Conservation (phyloP, 352 stramenopile genomes). For the Pythium grandisporangium region DNA sequence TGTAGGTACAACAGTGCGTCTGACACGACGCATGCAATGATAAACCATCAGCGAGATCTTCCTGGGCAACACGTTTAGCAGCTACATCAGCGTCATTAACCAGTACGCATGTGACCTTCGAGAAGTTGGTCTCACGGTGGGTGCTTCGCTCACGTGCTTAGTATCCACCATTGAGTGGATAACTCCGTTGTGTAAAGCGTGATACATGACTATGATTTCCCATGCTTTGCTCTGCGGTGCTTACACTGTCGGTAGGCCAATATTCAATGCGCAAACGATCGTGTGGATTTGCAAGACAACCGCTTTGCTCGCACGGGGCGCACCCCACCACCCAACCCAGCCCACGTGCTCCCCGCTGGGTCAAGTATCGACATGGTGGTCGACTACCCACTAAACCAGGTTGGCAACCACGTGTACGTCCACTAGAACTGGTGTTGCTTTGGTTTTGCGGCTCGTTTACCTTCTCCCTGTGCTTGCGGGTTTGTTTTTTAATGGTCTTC, state of each 20-base stretch:
- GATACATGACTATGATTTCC: too few relatives aligned
- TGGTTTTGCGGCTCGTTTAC: too few relatives aligned
- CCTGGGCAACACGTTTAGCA: slow-evolving; percentile 88
- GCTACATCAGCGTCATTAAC: slow-evolving; percentile 91
- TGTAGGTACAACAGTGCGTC: too few relatives aligned
- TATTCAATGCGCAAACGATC: slow-evolving; percentile 81
- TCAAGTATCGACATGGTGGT: slow-evolving; percentile 89
- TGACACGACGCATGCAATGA: too few relatives aligned
- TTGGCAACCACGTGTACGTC: slow-evolving; percentile 73
- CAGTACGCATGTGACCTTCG: slow-evolving; percentile 72
- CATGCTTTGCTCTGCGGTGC: neutral
- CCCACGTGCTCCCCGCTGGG: slow-evolving; percentile 48
- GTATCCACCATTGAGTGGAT: too few relatives aligned
- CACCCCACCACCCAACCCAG: slow-evolving; percentile 65
- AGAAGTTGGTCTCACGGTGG: slow-evolving; percentile 60
- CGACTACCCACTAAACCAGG: slow-evolving; percentile 84
- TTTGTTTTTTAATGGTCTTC: too few relatives aligned
- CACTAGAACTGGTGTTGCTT: too few relatives aligned
- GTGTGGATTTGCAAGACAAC: slow-evolving; percentile 73
- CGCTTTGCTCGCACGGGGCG: slow-evolving; percentile 58
- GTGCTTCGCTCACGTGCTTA: neutral
- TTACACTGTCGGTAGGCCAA: slow-evolving; percentile 29
- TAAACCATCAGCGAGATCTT: slow-evolving; percentile 89
- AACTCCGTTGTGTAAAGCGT: too few relatives aligned
- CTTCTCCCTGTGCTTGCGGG: too few relatives aligned